Base-by-base conservation (phyloP, 2,329 filamentous ascomycete species). In the Cladobotryum mycophilum region DNA sequence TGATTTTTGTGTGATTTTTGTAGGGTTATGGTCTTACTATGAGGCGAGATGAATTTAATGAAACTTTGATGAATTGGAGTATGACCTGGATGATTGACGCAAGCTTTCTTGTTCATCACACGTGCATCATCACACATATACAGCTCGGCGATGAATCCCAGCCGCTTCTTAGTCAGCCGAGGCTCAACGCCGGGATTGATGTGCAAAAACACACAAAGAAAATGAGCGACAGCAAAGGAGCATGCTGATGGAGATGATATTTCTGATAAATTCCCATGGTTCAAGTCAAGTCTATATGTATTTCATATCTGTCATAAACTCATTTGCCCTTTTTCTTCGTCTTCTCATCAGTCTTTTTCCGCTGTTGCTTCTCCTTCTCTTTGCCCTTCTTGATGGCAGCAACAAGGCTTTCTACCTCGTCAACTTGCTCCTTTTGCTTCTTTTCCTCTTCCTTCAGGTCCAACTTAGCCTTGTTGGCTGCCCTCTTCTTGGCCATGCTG, bases 401-500 rank as follows among this genome's bases (percentile, higher is more conserved):
- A 6, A 54, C 45, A n/a, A 54, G 15, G 36, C 49, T 45, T 25
- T 49, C 52, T n/a, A 54, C 41, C 48, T 61, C 53, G 45, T 64
- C 64, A 6, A 63, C 60, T 46, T 60, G 62, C 34, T 64, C 59
- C 51, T 68, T 70, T n/a, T 69, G 65, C 60, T 69, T 68, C 55
- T 74, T 75, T 53, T 66, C 60, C 43, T 70, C 67, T 49, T 67
- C 65, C 1, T 61, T 51, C 50, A 67, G 65, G 3, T 65, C 65
- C 20, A 64, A 58, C 18, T 72, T 63, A 1, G 67, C 68, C 61
- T 71, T 76, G 43, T 67, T 60, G 20, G 59, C 60, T 1, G 71
- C 73, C 45, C 74, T 64, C 59, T 76, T 79, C 8, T 70, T 68
- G 0, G 90, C 90, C 20, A 85, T 81, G 64, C 86, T 81, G 71